A percentile compares a stretch with the other conserved stretches of the same genome.
These are phyloP conservation scores for Fusarium subtropicale DNA, from an alignment of 2,329 filamentous ascomycete genomes.

Conservation along the genomic window DNA sequence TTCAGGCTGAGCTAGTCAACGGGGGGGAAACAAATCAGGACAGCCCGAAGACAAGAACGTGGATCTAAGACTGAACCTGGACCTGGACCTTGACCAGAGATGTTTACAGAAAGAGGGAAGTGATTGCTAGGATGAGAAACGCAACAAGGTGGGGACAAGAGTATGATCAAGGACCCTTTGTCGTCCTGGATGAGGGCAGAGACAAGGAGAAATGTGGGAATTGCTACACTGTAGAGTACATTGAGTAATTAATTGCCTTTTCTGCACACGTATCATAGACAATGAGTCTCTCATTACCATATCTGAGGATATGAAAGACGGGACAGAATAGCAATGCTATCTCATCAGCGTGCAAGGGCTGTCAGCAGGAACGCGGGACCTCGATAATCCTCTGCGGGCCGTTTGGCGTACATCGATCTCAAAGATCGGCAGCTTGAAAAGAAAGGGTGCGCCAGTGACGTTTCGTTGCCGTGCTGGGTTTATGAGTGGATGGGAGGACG, in stretches of 20 bases:
- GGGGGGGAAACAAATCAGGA: slow-evolving; percentile 8
- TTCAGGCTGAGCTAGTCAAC: slow-evolving; percentile 36
- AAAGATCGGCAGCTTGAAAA: slow-evolving; percentile 42
- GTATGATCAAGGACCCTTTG: slow-evolving; percentile 35
- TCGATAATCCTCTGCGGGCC: slow-evolving; percentile 38
- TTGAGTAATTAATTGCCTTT: background rate
- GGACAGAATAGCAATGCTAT: background rate
- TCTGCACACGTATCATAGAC: background rate
- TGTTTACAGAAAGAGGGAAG: slow-evolving; percentile 20
- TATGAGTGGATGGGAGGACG: slow-evolving; percentile 42
- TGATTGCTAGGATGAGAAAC: slow-evolving; percentile 30
- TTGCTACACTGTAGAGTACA: background rate
- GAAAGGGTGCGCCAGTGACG: slow-evolving; percentile 45
- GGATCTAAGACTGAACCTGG: slow-evolving; percentile 12
- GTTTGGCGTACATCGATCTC: slow-evolving; percentile 46
- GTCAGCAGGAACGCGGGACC: slow-evolving; percentile 37
- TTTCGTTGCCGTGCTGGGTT: slow-evolving; percentile 43
- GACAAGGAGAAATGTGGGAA: slow-evolving; percentile 29
- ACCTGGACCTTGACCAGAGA: slow-evolving; percentile 20
- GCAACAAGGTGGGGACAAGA: slow-evolving; percentile 33
- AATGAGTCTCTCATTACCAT: background rate
- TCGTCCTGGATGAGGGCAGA: slow-evolving; percentile 20
- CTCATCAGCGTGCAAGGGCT: slow-evolving; percentile 17
- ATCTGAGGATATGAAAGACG: slow-evolving; percentile 2
- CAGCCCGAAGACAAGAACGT: slow-evolving; percentile 16